Conservation (phyloP, 1,284 basidiomycete genomes). For the Malassezia sympodialis region DNA sequence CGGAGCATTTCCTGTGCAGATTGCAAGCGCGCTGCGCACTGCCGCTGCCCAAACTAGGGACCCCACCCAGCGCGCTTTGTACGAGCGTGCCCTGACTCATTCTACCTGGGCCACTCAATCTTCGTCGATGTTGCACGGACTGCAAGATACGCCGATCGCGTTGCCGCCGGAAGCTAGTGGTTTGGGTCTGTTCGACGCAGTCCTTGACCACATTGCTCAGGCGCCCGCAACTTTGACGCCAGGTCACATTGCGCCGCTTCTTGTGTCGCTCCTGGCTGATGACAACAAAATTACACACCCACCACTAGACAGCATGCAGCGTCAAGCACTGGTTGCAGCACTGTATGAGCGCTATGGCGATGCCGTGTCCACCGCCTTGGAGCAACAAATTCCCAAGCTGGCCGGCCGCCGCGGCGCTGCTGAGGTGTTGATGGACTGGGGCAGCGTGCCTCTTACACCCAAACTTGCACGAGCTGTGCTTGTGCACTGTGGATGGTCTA, state of each 20-base stretch:
- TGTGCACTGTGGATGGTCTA: conserved; percentile 23
- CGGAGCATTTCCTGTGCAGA: background rate
- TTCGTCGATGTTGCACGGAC: conserved; percentile 3
- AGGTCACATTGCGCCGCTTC: background rate
- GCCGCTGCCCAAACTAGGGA: background rate
- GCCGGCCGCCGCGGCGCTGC: conserved; percentile 4
- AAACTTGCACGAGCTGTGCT: conserved; percentile 32
- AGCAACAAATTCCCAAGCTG: conserved; percentile 1
- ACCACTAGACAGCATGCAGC: background rate
- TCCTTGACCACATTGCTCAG: conserved; percentile 11
- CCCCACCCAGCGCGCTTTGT: background rate
- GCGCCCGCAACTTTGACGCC: background rate
- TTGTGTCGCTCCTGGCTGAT: conserved; percentile 4
- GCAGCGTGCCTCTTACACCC: conserved; percentile 24
- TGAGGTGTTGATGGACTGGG: conserved; percentile 29
- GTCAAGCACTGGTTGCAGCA: background rate
- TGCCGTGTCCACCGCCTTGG: background rate
- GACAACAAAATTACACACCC: background rate
- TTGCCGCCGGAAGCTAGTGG: conserved; percentile 2
- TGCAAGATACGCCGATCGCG: background rate
- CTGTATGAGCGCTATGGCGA: conserved; percentile 5
- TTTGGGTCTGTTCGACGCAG: background rate
- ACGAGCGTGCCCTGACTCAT: conserved; percentile 1
- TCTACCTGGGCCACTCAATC: background rate
- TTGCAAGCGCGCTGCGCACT: background rate